A percentile compares a stretch with the other conserved stretches of the same genome.
Conservation (phyloP, 306 rosid genomes). For the Quillaja saponaria region DNA sequence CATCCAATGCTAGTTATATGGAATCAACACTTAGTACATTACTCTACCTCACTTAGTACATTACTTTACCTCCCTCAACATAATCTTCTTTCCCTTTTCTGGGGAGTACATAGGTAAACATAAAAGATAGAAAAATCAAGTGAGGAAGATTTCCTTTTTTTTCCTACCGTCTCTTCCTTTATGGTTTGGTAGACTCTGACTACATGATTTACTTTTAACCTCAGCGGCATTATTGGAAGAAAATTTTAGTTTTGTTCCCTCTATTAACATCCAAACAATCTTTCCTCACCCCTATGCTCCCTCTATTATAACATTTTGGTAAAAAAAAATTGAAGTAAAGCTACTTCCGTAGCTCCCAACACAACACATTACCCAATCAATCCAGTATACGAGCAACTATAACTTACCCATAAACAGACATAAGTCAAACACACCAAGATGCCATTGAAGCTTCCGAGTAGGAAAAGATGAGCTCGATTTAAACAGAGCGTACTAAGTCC, state of each 20-base stretch:
- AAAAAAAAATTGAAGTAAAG: neutral
- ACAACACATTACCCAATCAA: neutral
- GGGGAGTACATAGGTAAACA: neutral
- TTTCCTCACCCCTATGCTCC: constrained; percentile 2
- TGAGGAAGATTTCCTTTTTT: neutral
- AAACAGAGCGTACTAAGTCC: constrained; percentile 30
- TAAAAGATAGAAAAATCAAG: too few relatives aligned
- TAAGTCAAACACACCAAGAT: constrained; percentile 48
- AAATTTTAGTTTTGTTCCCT: neutral
- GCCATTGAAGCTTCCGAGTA: constrained; percentile 35
- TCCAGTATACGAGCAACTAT: neutral
- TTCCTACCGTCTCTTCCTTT: too few relatives aligned
- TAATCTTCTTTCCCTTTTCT: too few relatives aligned
- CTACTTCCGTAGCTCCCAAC: neutral
- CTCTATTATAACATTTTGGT: neutral
- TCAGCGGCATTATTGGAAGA: neutral
- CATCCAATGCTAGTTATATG: too few relatives aligned
- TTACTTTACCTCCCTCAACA: too few relatives aligned
- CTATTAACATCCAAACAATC: neutral
- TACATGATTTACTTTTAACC: neutral
- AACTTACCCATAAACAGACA: neutral
- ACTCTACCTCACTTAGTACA: too few relatives aligned
- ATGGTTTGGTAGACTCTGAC: too few relatives aligned
- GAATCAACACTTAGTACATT: too few relatives aligned
- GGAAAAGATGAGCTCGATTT: constrained; percentile 32